Evolutionary conservation across 1,139 yeast genomes (phyloP), one percentile per base, ranked within the genome.

Genomic region (Pneumocystis sp.): DNA sequence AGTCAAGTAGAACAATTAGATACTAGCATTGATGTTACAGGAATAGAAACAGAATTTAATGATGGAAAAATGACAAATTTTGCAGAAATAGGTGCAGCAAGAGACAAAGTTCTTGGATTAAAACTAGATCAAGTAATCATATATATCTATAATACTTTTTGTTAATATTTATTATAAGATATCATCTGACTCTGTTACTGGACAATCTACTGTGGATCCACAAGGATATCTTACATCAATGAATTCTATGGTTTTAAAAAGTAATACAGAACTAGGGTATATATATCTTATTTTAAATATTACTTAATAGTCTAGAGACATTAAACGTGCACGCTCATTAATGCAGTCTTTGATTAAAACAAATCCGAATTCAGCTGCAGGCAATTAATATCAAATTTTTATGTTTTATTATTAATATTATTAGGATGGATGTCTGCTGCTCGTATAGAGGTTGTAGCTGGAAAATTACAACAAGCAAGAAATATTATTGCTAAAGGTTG

Each of bases 401-500:
- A 7, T 25, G 8, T 50, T 50, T 50, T 50, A 25, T 25, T 42
- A 44, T 44, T 50, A 25, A 50, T 50, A 25, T 50, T 29, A 15
- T 15, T 50, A 50, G 89, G 89, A 15, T 93, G 97, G 96, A 87
- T 93, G 39, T 89, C 95, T 0, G 83, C 91, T 56, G 95, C 96
- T 0, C 76, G 90, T 63, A 74, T 90, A 12, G 97, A 93, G 73
- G 87, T 84, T 68, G 82, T 81, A 64, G 86, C 85, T 0, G 69
- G 70, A 39, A 84, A 84, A 65, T 78, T 78, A 66, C 76, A 76
- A 5, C 76, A 76, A 35, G 97, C 98, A 0, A 81, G 82, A 67
- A 76, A 76, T 50, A 70, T 87, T 15, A 85, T 90, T 4, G 79
- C 79, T 39, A 83, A 88, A 72, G 98, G 96, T 1, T 88, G 96